phyloP scores from a whole-genome alignment of 2,329 filamentous ascomycete species.

The Atkinsonella hypoxylon region DNA sequence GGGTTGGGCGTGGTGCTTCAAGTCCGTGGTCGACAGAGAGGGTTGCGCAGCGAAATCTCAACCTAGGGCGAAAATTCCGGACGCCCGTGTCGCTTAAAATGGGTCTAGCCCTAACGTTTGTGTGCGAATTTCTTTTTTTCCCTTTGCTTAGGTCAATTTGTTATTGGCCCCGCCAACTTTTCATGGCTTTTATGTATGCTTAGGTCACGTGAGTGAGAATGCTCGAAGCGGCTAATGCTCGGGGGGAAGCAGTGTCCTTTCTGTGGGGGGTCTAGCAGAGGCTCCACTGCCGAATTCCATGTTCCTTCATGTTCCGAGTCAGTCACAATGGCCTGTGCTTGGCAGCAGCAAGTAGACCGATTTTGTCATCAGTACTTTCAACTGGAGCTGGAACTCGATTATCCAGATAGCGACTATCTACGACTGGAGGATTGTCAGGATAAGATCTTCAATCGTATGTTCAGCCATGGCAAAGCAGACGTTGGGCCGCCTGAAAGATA shows the following conservation, averaged over 20 bases:
- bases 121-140: neutral
- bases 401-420: conserved; percentile 48
- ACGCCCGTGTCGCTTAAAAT: conserved; percentile 27
- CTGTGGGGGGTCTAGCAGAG: neutral
- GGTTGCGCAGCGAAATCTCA: conserved; percentile 15
- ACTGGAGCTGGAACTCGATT: conserved; percentile 51
- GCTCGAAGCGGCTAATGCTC: neutral
- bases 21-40: conserved; percentile 19
- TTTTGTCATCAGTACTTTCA: conserved; percentile 73
- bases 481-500: conserved; percentile 58
- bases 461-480: conserved; percentile 42
- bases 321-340: conserved; percentile 1
- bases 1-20: conserved; percentile 15
- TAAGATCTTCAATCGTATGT: conserved; percentile 53
- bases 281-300: neutral
- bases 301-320: neutral
- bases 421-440: conserved; percentile 51
- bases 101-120: conserved; percentile 33
- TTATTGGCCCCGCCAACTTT: neutral
- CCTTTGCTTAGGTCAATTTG: too few relatives aligned
- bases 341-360: conserved; percentile 23
- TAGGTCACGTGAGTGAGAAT: neutral
- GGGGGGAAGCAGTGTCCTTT: neutral
- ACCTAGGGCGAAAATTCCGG: conserved; percentile 24
- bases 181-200: neutral